phyloP scores from a whole-genome alignment of 2,329 filamentous ascomycete species.

The Colletotrichum lupini region DNA sequence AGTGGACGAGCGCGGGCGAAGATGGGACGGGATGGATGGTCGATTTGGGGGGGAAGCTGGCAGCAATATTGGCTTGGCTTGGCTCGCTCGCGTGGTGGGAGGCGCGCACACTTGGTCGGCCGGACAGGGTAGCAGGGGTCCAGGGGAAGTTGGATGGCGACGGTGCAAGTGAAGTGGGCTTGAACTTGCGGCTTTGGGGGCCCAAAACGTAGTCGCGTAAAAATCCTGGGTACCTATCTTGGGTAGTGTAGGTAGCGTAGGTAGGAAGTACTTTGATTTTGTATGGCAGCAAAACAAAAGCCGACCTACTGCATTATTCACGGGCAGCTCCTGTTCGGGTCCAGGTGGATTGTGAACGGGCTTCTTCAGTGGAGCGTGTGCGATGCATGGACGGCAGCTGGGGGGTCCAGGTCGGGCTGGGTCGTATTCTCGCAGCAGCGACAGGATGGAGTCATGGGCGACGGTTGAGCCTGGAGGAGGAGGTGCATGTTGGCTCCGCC shows the following conservation, averaged over 20 bases:
- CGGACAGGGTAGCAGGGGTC: constrained; percentile 12
- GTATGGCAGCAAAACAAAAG: constrained; percentile 6
- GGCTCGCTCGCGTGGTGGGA: constrained; percentile 24
- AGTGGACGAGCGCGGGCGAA: background rate
- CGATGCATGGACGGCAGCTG: constrained; percentile 13
- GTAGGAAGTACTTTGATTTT: too few species aligned
- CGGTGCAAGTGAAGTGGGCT: background rate
- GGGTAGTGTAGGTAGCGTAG: too few species aligned
- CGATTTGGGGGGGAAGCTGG: background rate
- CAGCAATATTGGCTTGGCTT: constrained; percentile 33
- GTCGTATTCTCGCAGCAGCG: constrained; percentile 8
- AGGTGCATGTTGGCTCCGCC: too few species aligned
- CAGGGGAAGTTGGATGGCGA: constrained; percentile 4
- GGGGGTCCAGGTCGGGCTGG: background rate
- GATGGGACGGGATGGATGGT: constrained; percentile 20
- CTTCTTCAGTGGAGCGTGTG: constrained; percentile 20
- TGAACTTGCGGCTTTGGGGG: constrained; percentile 2
- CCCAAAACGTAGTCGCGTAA: constrained; percentile 1
- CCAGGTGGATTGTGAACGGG: constrained; percentile 10
- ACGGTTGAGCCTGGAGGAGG: background rate
- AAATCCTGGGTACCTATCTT: too few species aligned
- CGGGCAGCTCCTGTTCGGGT: background rate
- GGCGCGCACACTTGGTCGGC: constrained; percentile 4
- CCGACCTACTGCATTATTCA: background rate
- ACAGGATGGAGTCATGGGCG: too few species aligned